A percentile compares a stretch with the other conserved stretches of the same genome.
Conservation (phyloP, 2,329 filamentous ascomycete genomes). For the Aspergillus sp. region DNA sequence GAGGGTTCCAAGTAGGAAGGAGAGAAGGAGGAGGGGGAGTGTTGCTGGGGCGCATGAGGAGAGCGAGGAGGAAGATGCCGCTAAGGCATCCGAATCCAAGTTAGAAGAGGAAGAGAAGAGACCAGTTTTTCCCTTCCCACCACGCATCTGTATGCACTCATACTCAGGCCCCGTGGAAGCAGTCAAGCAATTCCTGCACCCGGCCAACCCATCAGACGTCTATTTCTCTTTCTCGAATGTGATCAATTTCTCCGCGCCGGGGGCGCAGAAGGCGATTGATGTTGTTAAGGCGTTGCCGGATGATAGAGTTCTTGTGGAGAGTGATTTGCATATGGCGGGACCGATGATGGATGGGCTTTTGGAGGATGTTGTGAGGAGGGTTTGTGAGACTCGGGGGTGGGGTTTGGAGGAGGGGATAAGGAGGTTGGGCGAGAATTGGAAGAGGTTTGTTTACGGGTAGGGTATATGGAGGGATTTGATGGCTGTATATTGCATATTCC, state of each 20-base stretch:
- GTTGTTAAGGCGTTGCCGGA: conserved; percentile 68
- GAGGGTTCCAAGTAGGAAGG: conserved; percentile 43
- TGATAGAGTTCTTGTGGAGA: conserved; percentile 76
- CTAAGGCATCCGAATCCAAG: conserved; percentile 1
- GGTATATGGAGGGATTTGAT: neutral
- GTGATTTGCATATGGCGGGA: conserved; percentile 80
- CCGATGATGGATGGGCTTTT: conserved; percentile 69
- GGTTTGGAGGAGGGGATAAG: conserved; percentile 61
- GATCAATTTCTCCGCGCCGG: conserved; percentile 63
- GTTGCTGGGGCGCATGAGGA: conserved; percentile 25
- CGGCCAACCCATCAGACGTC: conserved; percentile 64
- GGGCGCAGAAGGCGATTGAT: conserved; percentile 54
- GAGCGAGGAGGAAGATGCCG: conserved; percentile 21
- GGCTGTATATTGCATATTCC: neutral
- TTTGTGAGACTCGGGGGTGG: conserved; percentile 78
- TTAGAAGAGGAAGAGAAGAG: conserved; percentile 13
- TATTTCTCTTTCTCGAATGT: conserved; percentile 84
- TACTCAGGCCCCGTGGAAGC: conserved; percentile 74
- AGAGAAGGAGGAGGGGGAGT: conserved; percentile 32
- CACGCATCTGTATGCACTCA: conserved; percentile 86
- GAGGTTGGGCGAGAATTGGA: conserved; percentile 67
- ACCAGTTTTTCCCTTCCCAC: conserved; percentile 62
- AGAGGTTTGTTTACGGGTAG: conserved; percentile 63
- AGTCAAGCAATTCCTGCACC: conserved; percentile 69
- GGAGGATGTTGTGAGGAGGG: conserved; percentile 65